These are phyloP conservation scores for Mycena sanguinolenta DNA, from an alignment of 768 basidiomycete species.

Conservation along the genomic window DNA sequence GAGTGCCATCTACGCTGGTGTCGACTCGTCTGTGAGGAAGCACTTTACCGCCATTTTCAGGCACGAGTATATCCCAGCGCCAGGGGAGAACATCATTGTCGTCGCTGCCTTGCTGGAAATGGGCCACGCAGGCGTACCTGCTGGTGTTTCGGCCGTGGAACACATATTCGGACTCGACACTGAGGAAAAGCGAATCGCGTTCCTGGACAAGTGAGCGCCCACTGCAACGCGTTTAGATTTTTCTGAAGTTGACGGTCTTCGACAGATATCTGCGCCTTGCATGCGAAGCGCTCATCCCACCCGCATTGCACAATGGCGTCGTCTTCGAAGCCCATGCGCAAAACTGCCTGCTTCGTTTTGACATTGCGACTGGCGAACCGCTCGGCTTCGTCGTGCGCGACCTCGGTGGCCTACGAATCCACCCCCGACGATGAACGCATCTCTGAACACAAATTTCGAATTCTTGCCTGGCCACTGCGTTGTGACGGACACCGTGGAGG, in stretches of 20 bases:
- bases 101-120: conserved; percentile 67
- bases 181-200: conserved; percentile 57
- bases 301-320: conserved; percentile 67
- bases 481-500: conserved; percentile 59
- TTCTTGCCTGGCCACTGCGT: conserved; percentile 69
- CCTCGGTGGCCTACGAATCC: conserved; percentile 69
- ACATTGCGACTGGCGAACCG: conserved; percentile 55
- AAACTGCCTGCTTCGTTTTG: conserved; percentile 65
- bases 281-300: conserved; percentile 65
- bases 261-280: conserved; percentile 65
- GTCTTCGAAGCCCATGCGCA: conserved; percentile 75
- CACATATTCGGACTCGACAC: conserved; percentile 62
- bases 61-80: conserved; percentile 53
- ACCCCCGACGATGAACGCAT: conserved; percentile 62
- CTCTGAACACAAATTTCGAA: conserved; percentile 63
- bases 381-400: conserved; percentile 69
- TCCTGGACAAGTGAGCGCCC: conserved; percentile 59
- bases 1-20: conserved; percentile 59
- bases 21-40: conserved; percentile 62
- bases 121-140: conserved; percentile 57
- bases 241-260: background rate
- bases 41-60: conserved; percentile 67
- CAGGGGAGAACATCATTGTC: conserved; percentile 61
- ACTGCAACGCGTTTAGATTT: background rate
- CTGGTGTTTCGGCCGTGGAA: conserved; percentile 61